Percentiles rank a stretch among this genome's conserved stretches.
These are phyloP conservation scores for Pythium chondricola DNA, from an alignment of 352 stramenopile genomes.

Conservation along the genomic window DNA sequence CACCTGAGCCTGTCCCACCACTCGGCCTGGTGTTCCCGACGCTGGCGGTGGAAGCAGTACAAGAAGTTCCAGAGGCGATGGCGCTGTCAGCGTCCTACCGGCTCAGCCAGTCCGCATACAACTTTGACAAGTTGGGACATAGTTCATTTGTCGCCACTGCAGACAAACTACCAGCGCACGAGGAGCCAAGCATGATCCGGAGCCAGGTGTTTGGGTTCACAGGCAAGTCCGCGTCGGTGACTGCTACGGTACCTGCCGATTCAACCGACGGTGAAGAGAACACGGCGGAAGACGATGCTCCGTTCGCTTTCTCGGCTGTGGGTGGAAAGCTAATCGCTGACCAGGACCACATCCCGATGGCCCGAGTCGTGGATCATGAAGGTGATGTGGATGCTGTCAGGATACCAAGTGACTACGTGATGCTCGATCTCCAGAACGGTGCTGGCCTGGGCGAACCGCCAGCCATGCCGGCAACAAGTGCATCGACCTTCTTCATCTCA, in stretches of 20 bases:
- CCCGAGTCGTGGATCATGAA: conserved; percentile 37
- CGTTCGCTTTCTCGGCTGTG: conserved; percentile 13
- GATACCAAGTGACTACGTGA: conserved; percentile 74
- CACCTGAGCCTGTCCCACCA: conserved; percentile 60
- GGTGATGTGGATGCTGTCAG: conserved; percentile 9
- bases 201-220: conserved; percentile 14
- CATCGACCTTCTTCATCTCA: conserved; percentile 79
- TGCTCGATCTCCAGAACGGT: conserved; percentile 72
- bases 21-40: conserved; percentile 71
- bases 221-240: neutral
- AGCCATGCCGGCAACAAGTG: conserved; percentile 16
- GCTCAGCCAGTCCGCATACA: conserved; percentile 62
- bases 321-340: conserved; percentile 31
- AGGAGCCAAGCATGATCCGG: conserved; percentile 11
- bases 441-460: conserved; percentile 35
- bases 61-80: conserved; percentile 21
- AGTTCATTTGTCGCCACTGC: conserved; percentile 4
- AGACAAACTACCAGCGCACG: conserved; percentile 32
- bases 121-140: conserved; percentile 31
- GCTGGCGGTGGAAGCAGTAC: conserved; percentile 41
- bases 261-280: neutral
- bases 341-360: conserved; percentile 38
- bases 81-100: conserved; percentile 22
- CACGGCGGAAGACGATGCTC: neutral
- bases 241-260: neutral